A percentile compares a stretch with the other conserved stretches of the same genome.
phyloP scores from a whole-genome alignment of 192 early-diverging fungal species.

The Rhizophlyctis rosea region DNA sequence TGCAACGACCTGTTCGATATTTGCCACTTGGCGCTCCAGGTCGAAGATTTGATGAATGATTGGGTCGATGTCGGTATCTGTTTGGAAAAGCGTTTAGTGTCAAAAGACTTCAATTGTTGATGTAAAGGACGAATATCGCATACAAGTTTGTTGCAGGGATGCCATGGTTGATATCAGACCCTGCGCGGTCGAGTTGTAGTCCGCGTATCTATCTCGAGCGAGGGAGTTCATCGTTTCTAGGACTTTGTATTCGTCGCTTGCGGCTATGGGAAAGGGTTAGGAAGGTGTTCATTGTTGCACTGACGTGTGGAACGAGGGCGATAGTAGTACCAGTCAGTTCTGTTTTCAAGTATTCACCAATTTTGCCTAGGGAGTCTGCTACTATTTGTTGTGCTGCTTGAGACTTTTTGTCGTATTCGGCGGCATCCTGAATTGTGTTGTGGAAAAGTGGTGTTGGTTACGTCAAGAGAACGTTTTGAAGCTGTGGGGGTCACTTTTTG shows the following conservation, averaged over 20 bases:
- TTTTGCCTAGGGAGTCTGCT: too few species aligned
- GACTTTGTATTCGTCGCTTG: conserved; percentile 13
- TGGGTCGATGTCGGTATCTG: conserved; percentile 22
- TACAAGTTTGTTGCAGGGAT: conserved; percentile 20
- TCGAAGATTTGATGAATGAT: conserved; percentile 26
- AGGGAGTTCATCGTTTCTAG: conserved; percentile 15
- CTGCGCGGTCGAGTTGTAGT: conserved; percentile 15
- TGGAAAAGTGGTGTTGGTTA: too few species aligned
- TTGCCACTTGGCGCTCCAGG: conserved; percentile 29
- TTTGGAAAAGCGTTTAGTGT: background rate
- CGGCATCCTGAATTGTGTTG: too few species aligned
- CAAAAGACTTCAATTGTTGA: background rate
- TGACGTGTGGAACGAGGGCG: too few species aligned
- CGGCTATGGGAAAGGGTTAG: conserved; percentile 17
- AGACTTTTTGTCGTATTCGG: too few species aligned
- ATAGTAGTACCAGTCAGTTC: too few species aligned
- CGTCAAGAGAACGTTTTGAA: too few species aligned
- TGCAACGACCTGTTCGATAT: conserved; percentile 31
- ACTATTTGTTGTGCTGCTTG: too few species aligned
- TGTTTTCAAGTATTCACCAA: too few species aligned
- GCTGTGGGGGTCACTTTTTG: too few species aligned
- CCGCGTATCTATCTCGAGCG: conserved; percentile 13
- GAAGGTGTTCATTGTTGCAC: too few species aligned
- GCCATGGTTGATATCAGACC: conserved; percentile 22
- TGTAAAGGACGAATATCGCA: background rate